Evolutionary conservation across 2,329 filamentous ascomycete species (phyloP).

Genomic region (Huntiella decipiens): DNA sequence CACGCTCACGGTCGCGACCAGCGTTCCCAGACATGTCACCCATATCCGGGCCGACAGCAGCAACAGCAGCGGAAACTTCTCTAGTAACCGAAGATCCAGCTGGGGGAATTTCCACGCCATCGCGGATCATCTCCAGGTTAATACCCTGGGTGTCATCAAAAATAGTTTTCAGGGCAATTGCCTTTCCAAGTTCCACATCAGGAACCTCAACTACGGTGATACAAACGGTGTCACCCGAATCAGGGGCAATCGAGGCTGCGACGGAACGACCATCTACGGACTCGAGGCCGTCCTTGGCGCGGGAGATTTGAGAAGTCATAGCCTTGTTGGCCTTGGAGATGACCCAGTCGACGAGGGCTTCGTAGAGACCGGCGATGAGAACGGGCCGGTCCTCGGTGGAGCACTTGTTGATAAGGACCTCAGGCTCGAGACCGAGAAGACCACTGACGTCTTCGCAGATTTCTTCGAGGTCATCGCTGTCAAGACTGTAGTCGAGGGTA

Average conservation of each 20-base stretch:
- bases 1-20: constrained; percentile 54
- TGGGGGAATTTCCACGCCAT: constrained; percentile 59
- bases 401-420: constrained; percentile 59
- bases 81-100: constrained; percentile 67
- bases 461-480: constrained; percentile 67
- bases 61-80: constrained; percentile 70
- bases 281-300: constrained; percentile 45
- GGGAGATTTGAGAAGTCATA: constrained; percentile 56
- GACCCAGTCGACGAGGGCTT: constrained; percentile 88
- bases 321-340: constrained; percentile 73
- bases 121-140: constrained; percentile 92
- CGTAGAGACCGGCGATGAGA: constrained; percentile 73
- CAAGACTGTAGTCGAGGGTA: constrained; percentile 65
- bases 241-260: constrained; percentile 22
- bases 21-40: constrained; percentile 51
- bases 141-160: constrained; percentile 90
- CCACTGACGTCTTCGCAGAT: constrained; percentile 80
- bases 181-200: constrained; percentile 61
- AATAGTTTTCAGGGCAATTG: constrained; percentile 69
- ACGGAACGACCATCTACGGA: constrained; percentile 43
- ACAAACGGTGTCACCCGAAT: constrained; percentile 65
- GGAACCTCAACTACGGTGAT: constrained; percentile 81
- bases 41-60: constrained; percentile 58
- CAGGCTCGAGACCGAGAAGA: constrained; percentile 70
- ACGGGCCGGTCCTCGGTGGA: constrained; percentile 69